These are phyloP conservation scores for Penstemon newberryi DNA, from an alignment of 257 asterid species.

Conservation along the genomic window DNA sequence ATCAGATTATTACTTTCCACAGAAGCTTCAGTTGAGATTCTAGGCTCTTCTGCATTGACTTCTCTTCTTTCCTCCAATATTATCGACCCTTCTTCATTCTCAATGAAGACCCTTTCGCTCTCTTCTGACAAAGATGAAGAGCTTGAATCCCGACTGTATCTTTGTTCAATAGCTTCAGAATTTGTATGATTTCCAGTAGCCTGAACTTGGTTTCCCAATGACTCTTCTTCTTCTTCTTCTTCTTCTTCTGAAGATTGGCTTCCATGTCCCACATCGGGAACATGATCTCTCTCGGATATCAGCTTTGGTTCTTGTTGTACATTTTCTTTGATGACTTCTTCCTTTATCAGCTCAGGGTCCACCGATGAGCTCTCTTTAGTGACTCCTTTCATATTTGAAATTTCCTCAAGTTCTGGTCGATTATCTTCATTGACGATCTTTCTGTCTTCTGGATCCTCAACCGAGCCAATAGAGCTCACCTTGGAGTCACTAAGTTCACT, in stretches of 20 bases:
- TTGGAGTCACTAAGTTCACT: conserved; percentile 66
- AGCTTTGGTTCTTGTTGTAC: conserved; percentile 33
- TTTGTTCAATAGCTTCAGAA: conserved; percentile 10
- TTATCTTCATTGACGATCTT: conserved; percentile 38
- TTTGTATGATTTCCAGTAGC: background rate
- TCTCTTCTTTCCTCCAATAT: too few species aligned
- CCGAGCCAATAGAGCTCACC: conserved; percentile 41
- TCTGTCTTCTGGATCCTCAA: conserved; percentile 40
- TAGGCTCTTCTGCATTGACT: background rate
- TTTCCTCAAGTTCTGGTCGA: conserved; percentile 22
- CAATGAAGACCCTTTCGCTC: conserved; percentile 28
- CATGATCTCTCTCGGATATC: conserved; percentile 43
- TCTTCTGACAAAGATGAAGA: conserved; percentile 55
- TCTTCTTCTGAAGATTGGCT: conserved; percentile 60
- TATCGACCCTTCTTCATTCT: background rate
- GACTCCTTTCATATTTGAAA: conserved; percentile 21
- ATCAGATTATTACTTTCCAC: background rate
- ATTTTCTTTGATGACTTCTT: conserved; percentile 34
- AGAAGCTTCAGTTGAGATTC: too few species aligned
- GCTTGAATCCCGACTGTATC: conserved; percentile 42
- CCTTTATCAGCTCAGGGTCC: conserved; percentile 10
- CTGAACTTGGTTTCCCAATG: conserved; percentile 29
- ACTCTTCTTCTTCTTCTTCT: conserved; percentile 52
- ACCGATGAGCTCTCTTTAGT: background rate
- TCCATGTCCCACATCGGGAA: conserved; percentile 63